A percentile compares a stretch with the other conserved stretches of the same genome.
phyloP scores from a whole-genome alignment of 768 basidiomycete genomes.

The Boletus vermiculosoides region DNA sequence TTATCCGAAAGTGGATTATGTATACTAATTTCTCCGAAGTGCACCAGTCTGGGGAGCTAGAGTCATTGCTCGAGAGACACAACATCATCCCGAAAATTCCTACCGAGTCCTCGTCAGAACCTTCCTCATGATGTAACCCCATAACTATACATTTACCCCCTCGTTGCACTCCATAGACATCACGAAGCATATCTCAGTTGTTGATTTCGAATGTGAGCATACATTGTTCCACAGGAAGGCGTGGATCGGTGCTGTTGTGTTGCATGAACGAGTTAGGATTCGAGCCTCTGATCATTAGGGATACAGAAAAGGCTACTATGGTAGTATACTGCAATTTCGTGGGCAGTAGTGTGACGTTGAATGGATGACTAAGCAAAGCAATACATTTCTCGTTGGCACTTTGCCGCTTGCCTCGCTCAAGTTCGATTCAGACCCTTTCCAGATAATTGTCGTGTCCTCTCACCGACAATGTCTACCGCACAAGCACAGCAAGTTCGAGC shows the following conservation, averaged over 20 bases:
- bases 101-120: slow-evolving; percentile 2
- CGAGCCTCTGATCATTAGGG: too few species aligned
- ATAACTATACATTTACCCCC: background rate
- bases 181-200: background rate
- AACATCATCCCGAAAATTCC: slow-evolving; percentile 59
- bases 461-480: slow-evolving; percentile 38
- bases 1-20: background rate
- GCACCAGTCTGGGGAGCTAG: slow-evolving; percentile 96
- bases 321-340: too few species aligned
- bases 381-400: background rate
- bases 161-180: background rate
- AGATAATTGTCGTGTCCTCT: background rate
- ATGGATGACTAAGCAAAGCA: slow-evolving; percentile 15
- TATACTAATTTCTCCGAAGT: slow-evolving; percentile 47
- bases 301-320: too few species aligned
- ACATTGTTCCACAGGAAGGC: background rate
- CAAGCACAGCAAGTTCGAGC: slow-evolving; percentile 76
- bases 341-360: too few species aligned
- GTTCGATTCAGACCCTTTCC: background rate
- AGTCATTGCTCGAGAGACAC: slow-evolving; percentile 71
- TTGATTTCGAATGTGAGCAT: background rate
- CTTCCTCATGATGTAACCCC: background rate
- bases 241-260: background rate
- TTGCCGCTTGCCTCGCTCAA: background rate
- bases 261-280: background rate